Evolutionary conservation across 2,329 filamentous ascomycete genomes (phyloP), one percentile per base, ranked within the genome.

Genomic region (Endothia cerciana): DNA sequence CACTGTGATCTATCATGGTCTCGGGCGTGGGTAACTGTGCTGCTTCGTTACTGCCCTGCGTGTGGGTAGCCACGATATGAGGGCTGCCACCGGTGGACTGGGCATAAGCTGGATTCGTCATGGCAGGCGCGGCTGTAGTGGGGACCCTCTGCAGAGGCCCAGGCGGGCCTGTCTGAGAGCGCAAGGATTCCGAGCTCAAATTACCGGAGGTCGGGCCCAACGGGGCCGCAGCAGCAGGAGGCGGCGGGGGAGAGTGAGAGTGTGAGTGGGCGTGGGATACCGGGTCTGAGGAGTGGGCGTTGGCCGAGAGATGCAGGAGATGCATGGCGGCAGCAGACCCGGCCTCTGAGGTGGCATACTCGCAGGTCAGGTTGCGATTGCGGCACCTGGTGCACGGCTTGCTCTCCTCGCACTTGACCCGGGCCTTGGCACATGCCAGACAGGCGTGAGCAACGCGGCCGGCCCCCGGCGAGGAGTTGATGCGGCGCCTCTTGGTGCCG

Each of bases 391-490:
- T 79, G 71, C 84, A 86, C 40, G 84, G 84, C 73, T 86, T 86
- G 28, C 76, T 72, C 65, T 86, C 84, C 67, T 85, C 83, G 67
- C 84, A 86, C 69, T 85, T 86, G 55, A 86, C 82, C 25, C 84
- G 77, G 13, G 84, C 83, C 22, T 78, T 73, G 3, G 84, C 83
- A 68, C 84, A 86, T 11, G 81, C 75, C 30, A 79, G 79, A 69
- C 84, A 86, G 17, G 84, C 84, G 69, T 85, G 82, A 11, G 80
- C 82, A 13, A 86, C 84, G 15, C 84, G 81, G 25, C 81, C 80
- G 2, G 80, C 77, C 19, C 77, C 80, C 3, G 81, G 80, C 0
- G 80, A 80, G 1, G 80, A 73, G 53, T 78, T 78, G 60, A 79
- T 79, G 15, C 82, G 79, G 43, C 83, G 78, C 41, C 82, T 83